phyloP scores from a whole-genome alignment of 1,284 basidiomycete species.

The Polyporus tsugae region DNA sequence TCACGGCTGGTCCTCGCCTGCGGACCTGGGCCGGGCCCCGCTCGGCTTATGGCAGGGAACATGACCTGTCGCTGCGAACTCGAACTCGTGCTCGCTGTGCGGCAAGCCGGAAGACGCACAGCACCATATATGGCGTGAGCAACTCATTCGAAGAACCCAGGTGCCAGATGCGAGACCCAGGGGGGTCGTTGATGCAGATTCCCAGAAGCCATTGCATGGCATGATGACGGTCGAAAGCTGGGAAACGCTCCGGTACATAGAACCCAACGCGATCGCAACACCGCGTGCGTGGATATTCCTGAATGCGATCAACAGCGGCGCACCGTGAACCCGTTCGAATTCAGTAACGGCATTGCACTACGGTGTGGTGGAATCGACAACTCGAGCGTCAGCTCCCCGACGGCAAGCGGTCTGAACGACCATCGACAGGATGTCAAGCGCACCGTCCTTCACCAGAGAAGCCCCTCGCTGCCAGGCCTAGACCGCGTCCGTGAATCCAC shows the following conservation, averaged over 20 bases:
- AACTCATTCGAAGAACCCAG: neutral
- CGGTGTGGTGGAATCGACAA: neutral
- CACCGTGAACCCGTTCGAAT: neutral
- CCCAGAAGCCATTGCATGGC: neutral
- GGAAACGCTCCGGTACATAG: neutral
- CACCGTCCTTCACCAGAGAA: neutral
- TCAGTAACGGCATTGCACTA: neutral
- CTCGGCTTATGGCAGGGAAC: neutral
- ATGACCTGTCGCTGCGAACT: neutral
- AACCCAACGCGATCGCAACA: neutral
- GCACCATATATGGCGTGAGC: neutral
- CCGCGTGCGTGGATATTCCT: neutral
- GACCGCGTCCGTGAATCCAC: neutral
- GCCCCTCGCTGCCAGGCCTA: neutral
- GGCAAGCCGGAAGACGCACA: neutral
- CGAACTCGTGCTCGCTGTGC: constrained; percentile 6
- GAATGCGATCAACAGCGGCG: constrained; percentile 1
- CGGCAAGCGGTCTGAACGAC: neutral
- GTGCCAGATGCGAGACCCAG: neutral
- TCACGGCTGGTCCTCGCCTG: neutral
- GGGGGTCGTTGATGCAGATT: neutral
- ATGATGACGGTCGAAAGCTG: neutral
- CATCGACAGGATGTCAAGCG: neutral
- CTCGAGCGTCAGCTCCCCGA: neutral
- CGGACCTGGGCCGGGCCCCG: neutral